Base-by-base conservation (phyloP, 768 basidiomycete genomes). In the Chalciporus piperatus region DNA sequence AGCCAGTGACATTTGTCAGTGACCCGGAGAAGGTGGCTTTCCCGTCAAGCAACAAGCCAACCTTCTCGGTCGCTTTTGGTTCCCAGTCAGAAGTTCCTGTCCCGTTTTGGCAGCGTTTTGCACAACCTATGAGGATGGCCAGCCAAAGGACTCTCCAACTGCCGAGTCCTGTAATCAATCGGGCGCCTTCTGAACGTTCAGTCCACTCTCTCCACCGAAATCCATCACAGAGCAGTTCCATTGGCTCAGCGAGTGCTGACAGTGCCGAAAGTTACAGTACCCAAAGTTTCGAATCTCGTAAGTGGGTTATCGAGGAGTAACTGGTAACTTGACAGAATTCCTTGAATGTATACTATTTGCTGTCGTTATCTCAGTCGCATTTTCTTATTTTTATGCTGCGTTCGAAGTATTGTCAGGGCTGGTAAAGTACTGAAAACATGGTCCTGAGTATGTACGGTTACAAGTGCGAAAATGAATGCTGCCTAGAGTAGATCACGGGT, bases 1-100 rank as follows among this genome's bases (percentile, higher is more conserved):
- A 63, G 30, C 66, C 69, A 20, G 60, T 68, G 1, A 12, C 45
- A 56, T 33, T 59, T 27, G 56, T 41, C 4, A 57, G 69, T 4
- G 74, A 78, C 48, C 58, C 69, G 2, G 80, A 83, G 65, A 89
- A 89, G 65, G 73, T 84, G 41, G 72, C 74, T n/a, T 87, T 85
- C 70, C 83, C 85, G 0, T 74, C 78, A 4, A 72, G 70, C 45
- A 76, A 78, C 45, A 66, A 71, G 51, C 82, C 83, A 6, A 82
- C 83, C 1, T 86, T 76, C 66, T 74, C 80, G 4, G 70, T 62
- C 28, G 52, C 68, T 11, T 70, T 72, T 57, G 68, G 71, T 12
- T 52, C 64, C 20, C 71, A 67, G 42, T 33, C 32, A 23, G 70
- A 74, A 41, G 64, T 70, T 16, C 70, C 72, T 16, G 62, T 66